Base-by-base conservation (phyloP, 345 rosid species). In the Hirschfeldia incana region DNA sequence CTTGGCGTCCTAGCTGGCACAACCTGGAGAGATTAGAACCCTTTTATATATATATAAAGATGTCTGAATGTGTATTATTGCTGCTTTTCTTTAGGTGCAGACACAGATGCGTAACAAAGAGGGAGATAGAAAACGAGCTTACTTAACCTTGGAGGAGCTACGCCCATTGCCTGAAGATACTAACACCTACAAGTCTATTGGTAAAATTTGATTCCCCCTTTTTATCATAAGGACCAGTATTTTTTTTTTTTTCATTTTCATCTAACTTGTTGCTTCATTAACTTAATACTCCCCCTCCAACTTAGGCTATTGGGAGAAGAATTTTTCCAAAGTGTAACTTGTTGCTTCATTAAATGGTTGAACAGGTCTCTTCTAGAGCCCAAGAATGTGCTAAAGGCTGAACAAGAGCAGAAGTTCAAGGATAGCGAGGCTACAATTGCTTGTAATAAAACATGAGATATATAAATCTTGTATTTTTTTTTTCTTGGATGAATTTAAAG, bases 51-150 rank as follows among this genome's bases (percentile, higher is more conserved):
- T n/a, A n/a, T n/a, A n/a, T n/a, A n/a, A n/a, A n/a, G n/a, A 26
- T 46, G 1, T 44, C 32, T 75, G 82, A 67, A 70, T 62, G 30
- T 57, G 57, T 55, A 2, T 39, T 49, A 21, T 17, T 49, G 12
- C 6, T 8, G 13, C 6, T 62, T 17, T 17, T 29, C 21, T 86
- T 66, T 85, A 91, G 98, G 92, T 95, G 76, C 98, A 89, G 82
- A 91, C 84, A 82, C 98, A 93, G 89, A 83, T 89, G 82, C 86
- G 96, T 9, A 87, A 82, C 78, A 95, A 95, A 85, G 99, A 93
- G 74, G 91, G 93, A 66, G 98, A 93, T 72, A 95, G 84, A 84
- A 93, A 95, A 80, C 96, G 97, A 36, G 97, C 97, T 76, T 95
- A 75, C 84, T 83, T 95, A 37, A 95, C 99, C n/a, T 69, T 93